These are phyloP conservation scores for Scheffersomyces segobiensis DNA, from an alignment of 1,139 yeast species.

Conservation along the genomic window DNA sequence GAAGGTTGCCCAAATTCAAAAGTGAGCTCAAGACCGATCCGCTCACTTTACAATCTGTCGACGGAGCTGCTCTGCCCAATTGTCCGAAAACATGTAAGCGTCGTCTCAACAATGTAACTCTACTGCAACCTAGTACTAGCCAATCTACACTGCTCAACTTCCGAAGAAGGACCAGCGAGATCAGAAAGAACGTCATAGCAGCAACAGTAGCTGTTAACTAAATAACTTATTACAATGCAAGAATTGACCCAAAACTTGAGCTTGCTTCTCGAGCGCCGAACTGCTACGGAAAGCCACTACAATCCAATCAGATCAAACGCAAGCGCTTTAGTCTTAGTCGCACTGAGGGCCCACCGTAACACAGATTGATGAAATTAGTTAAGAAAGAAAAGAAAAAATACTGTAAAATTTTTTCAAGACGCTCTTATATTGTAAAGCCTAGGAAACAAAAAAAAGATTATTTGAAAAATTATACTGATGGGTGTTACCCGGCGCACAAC, in stretches of 20 bases:
- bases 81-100: slow-evolving; percentile 26
- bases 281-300: slow-evolving; percentile 51
- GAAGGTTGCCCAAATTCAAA: slow-evolving; percentile 9
- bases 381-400: slow-evolving; percentile 10
- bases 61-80: slow-evolving; percentile 82
- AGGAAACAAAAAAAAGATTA: no score
- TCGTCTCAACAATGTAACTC: slow-evolving; percentile 14
- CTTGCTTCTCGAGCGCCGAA: slow-evolving; percentile 74
- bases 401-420: not conserved
- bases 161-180: slow-evolving; percentile 50
- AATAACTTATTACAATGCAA: slow-evolving; percentile 18
- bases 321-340: slow-evolving; percentile 23
- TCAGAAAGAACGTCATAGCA: slow-evolving; percentile 26
- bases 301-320: slow-evolving; percentile 29
- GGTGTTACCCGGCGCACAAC: slow-evolving; percentile 7
- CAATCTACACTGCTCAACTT: slow-evolving; percentile 52
- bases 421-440: not conserved
- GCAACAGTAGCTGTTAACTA: slow-evolving; percentile 19
- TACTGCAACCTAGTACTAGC: slow-evolving; percentile 23
- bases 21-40: slow-evolving; percentile 70
- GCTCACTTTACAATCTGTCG: slow-evolving; percentile 76
- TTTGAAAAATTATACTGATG: slow-evolving; percentile 1
- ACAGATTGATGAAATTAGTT: slow-evolving; percentile 46
- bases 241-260: slow-evolving; percentile 23
- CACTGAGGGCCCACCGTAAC: slow-evolving; percentile 47